Percentiles rank a stretch among this genome's conserved stretches.
phyloP scores from a whole-genome alignment of 1,139 yeast species.

The Pichia sp. region DNA sequence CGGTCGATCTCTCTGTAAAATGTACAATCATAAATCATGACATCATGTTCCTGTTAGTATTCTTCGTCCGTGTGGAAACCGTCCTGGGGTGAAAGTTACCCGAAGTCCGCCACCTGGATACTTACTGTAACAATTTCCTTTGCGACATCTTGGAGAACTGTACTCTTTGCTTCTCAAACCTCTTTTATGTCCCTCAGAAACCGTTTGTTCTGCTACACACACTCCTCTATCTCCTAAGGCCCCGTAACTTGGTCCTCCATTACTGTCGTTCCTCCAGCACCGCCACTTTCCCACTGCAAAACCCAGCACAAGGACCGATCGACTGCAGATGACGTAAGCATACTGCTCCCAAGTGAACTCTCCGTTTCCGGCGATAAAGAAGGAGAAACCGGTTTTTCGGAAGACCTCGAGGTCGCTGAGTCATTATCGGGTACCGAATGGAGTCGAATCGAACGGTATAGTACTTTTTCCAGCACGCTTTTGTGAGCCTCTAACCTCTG shows the following conservation, averaged over 20 bases:
- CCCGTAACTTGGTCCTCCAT: not conserved
- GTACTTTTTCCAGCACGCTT: no score
- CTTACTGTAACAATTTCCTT: conserved; percentile 59
- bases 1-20: conserved; percentile 74
- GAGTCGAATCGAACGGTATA: no score
- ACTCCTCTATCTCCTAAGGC: not conserved
- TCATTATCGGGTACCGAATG: not conserved
- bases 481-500: no score
- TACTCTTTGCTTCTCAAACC: not conserved
- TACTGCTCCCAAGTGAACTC: no score
- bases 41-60: conserved; percentile 5
- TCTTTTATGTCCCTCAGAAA: not conserved
- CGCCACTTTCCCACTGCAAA: not conserved
- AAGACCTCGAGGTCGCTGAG: not conserved
- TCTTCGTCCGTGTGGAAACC: no score
- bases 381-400: not conserved
- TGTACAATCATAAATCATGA: not conserved
- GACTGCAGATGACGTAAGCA: no score
- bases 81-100: no score
- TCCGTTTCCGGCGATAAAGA: not conserved
- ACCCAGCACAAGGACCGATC: no score
- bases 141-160: conserved; percentile 47
- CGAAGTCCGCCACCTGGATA: conserved; percentile 10
- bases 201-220: not conserved
- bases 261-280: not conserved